phyloP scores from a whole-genome alignment of 1,284 basidiomycete species.

The Cryptococcus amylolentus region DNA sequence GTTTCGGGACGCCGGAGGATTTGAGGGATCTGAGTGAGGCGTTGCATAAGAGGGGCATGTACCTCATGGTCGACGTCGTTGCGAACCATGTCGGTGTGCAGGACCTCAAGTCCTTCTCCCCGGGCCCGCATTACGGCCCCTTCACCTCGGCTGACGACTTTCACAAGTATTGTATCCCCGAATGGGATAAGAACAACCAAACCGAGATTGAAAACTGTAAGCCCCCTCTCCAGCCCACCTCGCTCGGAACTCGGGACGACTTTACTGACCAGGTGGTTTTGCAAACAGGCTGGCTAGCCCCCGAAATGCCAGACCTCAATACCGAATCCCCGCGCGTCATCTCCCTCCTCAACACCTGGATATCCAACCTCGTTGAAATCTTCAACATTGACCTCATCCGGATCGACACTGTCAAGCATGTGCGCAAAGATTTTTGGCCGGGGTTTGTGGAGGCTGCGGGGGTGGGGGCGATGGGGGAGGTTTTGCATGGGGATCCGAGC shows the following conservation, averaged over 20 bases:
- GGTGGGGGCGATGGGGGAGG: constrained; percentile 53
- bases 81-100: constrained; percentile 53
- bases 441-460: constrained; percentile 49
- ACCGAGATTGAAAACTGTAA: constrained; percentile 51
- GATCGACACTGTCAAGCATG: constrained; percentile 54
- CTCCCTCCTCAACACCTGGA: constrained; percentile 49
- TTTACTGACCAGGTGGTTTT: not conserved
- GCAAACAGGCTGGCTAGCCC: constrained; percentile 47
- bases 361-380: constrained; percentile 47
- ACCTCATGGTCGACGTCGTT: constrained; percentile 55
- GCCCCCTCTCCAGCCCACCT: constrained; percentile 3
- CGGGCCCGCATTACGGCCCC: constrained; percentile 35
- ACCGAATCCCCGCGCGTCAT: constrained; percentile 51
- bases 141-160: constrained; percentile 46
- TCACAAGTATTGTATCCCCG: constrained; percentile 50
- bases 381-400: constrained; percentile 52
- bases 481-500: constrained; percentile 49
- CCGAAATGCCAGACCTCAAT: constrained; percentile 52
- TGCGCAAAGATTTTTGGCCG: constrained; percentile 54
- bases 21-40: constrained; percentile 50
- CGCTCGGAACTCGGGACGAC: too few relatives aligned
- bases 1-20: constrained; percentile 51
- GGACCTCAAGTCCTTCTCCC: constrained; percentile 28
- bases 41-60: constrained; percentile 52
- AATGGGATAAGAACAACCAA: constrained; percentile 52